These are phyloP conservation scores for Russula vinacea DNA, from an alignment of 768 basidiomycete species.

Conservation along the genomic window DNA sequence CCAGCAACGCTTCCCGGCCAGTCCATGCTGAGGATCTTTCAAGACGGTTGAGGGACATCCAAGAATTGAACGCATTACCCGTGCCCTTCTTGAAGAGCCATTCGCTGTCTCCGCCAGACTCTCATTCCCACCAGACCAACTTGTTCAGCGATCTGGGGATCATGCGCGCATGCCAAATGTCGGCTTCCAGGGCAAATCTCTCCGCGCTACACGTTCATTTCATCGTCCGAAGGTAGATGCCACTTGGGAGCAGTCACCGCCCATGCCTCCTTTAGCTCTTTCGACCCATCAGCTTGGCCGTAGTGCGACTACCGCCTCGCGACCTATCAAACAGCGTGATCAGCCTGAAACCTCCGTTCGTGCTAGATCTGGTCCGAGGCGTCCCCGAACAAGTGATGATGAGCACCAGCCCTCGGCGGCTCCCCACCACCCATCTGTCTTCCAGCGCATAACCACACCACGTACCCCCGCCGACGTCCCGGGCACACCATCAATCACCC, in stretches of 20 bases:
- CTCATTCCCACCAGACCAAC: constrained; percentile 15
- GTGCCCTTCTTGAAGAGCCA: neutral
- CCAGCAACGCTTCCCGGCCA: constrained; percentile 22
- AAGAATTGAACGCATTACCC: constrained; percentile 11
- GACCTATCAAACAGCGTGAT: constrained; percentile 32
- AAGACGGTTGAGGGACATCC: constrained; percentile 25
- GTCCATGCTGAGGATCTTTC: constrained; percentile 26
- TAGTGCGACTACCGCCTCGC: constrained; percentile 33
- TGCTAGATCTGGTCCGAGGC: constrained; percentile 2
- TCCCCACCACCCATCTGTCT: constrained; percentile 20
- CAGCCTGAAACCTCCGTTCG: constrained; percentile 36
- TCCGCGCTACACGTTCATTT: constrained; percentile 61
- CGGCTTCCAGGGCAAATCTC: constrained; percentile 32
- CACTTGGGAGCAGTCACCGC: constrained; percentile 7
- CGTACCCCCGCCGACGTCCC: constrained; percentile 37
- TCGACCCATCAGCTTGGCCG: constrained; percentile 16
- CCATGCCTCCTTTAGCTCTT: neutral
- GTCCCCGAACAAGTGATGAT: constrained; percentile 33
- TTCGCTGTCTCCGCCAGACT: neutral
- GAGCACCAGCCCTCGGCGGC: constrained; percentile 32
- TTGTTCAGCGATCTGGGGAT: constrained; percentile 32
- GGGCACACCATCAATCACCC: constrained; percentile 15
- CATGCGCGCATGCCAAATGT: constrained; percentile 23
- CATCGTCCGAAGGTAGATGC: constrained; percentile 46
- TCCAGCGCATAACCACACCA: constrained; percentile 40